Percentiles rank a stretch among this genome's conserved stretches.
Conservation (phyloP, 352 stramenopile species). For the Achlya hypogyna region DNA sequence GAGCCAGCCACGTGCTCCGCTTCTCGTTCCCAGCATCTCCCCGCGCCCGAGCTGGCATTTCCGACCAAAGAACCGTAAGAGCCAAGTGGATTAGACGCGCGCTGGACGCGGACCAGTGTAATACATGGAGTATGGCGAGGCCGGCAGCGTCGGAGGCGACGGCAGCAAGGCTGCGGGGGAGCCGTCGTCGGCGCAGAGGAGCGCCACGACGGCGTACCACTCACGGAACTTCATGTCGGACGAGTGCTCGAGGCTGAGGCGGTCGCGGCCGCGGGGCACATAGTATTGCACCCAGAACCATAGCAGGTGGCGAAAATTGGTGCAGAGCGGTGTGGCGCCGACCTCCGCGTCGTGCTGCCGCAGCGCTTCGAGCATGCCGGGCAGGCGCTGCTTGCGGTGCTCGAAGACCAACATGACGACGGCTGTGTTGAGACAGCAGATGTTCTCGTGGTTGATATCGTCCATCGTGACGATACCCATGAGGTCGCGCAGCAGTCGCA, state of each 20-base stretch:
- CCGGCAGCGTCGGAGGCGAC: constrained; percentile 37
- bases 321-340: constrained; percentile 28
- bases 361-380: constrained; percentile 51
- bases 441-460: constrained; percentile 96
- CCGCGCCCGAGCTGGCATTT: too few species aligned
- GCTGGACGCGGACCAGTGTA: neutral
- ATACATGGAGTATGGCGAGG: constrained; percentile 45
- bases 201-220: constrained; percentile 84
- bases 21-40: too few species aligned
- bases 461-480: constrained; percentile 91
- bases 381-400: constrained; percentile 76
- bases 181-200: constrained; percentile 90
- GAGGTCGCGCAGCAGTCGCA: constrained; percentile 88
- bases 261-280: constrained; percentile 86
- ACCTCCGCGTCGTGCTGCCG: constrained; percentile 16
- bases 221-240: constrained; percentile 92
- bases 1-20: neutral
- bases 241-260: constrained; percentile 91
- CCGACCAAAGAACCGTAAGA: too few species aligned
- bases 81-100: neutral
- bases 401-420: constrained; percentile 94
- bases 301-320: constrained; percentile 89
- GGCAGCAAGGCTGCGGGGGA: constrained; percentile 73
- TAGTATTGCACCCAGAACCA: constrained; percentile 98
- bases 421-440: constrained; percentile 96